Percentiles rank a stretch among this genome's conserved stretches.
Evolutionary conservation across 2,329 filamentous ascomycete species (phyloP).

Genomic region (Scolecobasidium constrictum): DNA sequence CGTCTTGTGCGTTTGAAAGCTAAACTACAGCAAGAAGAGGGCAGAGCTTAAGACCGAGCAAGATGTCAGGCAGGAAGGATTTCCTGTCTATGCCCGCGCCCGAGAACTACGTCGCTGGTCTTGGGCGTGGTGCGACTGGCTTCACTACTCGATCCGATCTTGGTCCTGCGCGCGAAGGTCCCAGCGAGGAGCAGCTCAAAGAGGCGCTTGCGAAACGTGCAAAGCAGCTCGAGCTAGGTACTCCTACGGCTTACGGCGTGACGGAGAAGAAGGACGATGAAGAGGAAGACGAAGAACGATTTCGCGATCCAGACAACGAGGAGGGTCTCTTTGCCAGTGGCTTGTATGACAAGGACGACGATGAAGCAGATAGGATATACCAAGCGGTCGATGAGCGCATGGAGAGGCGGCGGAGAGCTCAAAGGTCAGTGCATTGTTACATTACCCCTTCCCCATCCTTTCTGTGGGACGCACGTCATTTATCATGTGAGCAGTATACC

Average conservation of each 20-base stretch:
- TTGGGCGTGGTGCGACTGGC: slow-evolving; percentile 93
- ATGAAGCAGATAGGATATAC: slow-evolving; percentile 95
- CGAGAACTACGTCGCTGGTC: slow-evolving; percentile 69
- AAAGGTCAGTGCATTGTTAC: slow-evolving; percentile 58
- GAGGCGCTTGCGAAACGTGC: slow-evolving; percentile 92
- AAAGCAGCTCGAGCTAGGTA: slow-evolving; percentile 63
- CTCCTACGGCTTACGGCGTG: slow-evolving; percentile 63
- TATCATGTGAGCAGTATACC: slow-evolving; percentile 68
- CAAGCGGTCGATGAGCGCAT: slow-evolving; percentile 94
- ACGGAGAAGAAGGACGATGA: slow-evolving; percentile 59
- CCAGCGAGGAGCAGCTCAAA: slow-evolving; percentile 96
- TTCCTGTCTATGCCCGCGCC: slow-evolving; percentile 72
- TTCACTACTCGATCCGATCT: slow-evolving; percentile 97
- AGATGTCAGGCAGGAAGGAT: slow-evolving; percentile 61
- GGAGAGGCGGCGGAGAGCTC: slow-evolving; percentile 74
- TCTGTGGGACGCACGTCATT: slow-evolving; percentile 31
- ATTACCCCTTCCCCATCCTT: slow-evolving; percentile 12
- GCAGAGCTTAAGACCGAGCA: too few relatives aligned
- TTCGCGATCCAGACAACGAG: slow-evolving; percentile 95
- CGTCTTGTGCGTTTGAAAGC: too few relatives aligned
- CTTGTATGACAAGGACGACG: slow-evolving; percentile 93
- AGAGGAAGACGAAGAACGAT: slow-evolving; percentile 67
- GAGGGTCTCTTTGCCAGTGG: slow-evolving; percentile 90
- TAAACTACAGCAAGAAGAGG: too few relatives aligned
- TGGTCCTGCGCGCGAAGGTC: slow-evolving; percentile 87